A percentile compares a stretch with the other conserved stretches of the same genome.
phyloP scores from a whole-genome alignment of 768 basidiomycete species.

The Xerocomellus dryophilus region DNA sequence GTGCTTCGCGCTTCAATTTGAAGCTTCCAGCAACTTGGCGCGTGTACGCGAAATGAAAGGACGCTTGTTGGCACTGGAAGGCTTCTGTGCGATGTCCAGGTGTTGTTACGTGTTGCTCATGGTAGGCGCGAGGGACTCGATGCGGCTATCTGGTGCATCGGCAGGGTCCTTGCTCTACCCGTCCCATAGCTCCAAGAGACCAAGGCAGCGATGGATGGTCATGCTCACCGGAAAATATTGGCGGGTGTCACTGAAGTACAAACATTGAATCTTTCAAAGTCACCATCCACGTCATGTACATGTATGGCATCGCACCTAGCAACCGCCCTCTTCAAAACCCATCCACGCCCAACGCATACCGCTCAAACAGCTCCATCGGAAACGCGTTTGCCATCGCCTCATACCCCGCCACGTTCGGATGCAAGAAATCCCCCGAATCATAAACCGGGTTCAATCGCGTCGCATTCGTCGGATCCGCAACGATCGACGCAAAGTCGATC shows the following conservation, averaged over 20 bases:
- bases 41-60: conserved; percentile 2
- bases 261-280: too few relatives aligned
- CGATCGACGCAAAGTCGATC: conserved; percentile 8
- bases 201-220: too few relatives aligned
- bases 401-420: conserved; percentile 7
- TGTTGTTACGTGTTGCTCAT: not conserved
- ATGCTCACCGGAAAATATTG: too few relatives aligned
- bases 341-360: not conserved
- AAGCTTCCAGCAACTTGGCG: not conserved
- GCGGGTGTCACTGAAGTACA: too few relatives aligned
- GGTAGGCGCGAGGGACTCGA: not conserved
- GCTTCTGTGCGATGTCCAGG: too few relatives aligned
- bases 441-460: not conserved
- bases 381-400: not conserved
- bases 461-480: conserved; percentile 7
- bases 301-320: not conserved
- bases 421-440: not conserved
- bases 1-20: not conserved
- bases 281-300: too few relatives aligned
- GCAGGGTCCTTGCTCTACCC: too few relatives aligned
- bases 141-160: too few relatives aligned
- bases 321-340: not conserved
- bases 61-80: not conserved
- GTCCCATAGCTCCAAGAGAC: too few relatives aligned
- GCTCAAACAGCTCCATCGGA: not conserved